phyloP scores from a whole-genome alignment of 148 eudicot genomes.

The Persicaria tinctoria region DNA sequence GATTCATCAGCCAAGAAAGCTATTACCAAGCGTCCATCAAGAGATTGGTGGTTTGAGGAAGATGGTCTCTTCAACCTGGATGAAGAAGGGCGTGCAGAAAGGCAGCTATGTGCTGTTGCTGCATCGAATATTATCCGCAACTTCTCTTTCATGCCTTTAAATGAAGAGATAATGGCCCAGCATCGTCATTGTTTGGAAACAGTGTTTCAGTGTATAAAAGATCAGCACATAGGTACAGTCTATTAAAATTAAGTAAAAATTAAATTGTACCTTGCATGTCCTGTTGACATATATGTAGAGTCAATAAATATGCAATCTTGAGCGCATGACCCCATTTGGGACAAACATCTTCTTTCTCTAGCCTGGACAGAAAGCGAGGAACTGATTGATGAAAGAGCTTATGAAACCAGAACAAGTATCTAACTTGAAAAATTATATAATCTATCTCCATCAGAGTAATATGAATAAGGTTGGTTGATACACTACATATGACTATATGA shows the following conservation, averaged over 20 bases:
- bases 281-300: neutral
- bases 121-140: conserved; percentile 92
- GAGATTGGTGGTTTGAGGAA: conserved; percentile 93
- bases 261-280: neutral
- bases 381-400: neutral
- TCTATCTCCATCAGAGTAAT: neutral
- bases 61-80: conserved; percentile 91
- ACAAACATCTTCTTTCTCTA: neutral
- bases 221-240: conserved; percentile 54
- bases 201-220: conserved; percentile 80
- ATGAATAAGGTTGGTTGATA: neutral
- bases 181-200: conserved; percentile 92
- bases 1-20: conserved; percentile 51
- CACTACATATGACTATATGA: no score
- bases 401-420: neutral
- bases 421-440: neutral
- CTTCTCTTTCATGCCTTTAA: conserved; percentile 90
- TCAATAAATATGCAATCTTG: neutral
- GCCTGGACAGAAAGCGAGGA: neutral
- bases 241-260: neutral
- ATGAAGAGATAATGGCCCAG: conserved; percentile 85
- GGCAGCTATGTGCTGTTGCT: conserved; percentile 94
- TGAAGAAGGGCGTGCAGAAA: conserved; percentile 88
- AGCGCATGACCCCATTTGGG: neutral
- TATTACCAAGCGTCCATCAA: conserved; percentile 34